Conservation (phyloP, 1,284 basidiomycete species). For the Fomes fomentarius region DNA sequence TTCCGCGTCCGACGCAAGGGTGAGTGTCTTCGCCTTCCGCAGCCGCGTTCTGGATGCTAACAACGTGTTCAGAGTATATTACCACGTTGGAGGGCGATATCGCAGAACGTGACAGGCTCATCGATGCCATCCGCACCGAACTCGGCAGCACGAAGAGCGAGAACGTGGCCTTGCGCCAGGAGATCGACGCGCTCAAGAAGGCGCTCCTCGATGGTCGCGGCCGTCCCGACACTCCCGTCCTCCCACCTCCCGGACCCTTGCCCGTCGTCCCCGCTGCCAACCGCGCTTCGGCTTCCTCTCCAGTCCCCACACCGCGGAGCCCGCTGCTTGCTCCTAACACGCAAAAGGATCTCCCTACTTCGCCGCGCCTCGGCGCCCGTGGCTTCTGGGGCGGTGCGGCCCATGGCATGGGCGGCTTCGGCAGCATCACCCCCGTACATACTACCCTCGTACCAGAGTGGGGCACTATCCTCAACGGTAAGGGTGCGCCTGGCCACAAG, state of each 20-base stretch:
- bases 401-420: slow-evolving; percentile 44
- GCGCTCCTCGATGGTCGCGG: slow-evolving; percentile 68
- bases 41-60: neutral
- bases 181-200: slow-evolving; percentile 84
- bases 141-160: slow-evolving; percentile 80
- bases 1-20: slow-evolving; percentile 94
- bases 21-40: slow-evolving; percentile 35
- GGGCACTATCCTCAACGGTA: slow-evolving; percentile 37
- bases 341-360: slow-evolving; percentile 80
- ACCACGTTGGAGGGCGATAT: slow-evolving; percentile 93
- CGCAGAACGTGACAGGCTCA: slow-evolving; percentile 88
- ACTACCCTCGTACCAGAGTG: slow-evolving; percentile 76
- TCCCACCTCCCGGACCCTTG: slow-evolving; percentile 51
- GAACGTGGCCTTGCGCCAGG: slow-evolving; percentile 84
- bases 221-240: slow-evolving; percentile 37
- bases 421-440: slow-evolving; percentile 85
- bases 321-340: slow-evolving; percentile 72
- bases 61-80: slow-evolving; percentile 77
- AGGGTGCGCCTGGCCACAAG: slow-evolving; percentile 32
- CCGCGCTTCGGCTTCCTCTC: slow-evolving; percentile 25
- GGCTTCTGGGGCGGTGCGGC: slow-evolving; percentile 78
- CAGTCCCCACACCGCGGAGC: slow-evolving; percentile 32
- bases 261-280: slow-evolving; percentile 35
- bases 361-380: slow-evolving; percentile 52
- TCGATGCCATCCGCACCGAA: slow-evolving; percentile 87